Percentiles rank a stretch among this genome's conserved stretches.
These are phyloP conservation scores for Podaxis sp. DNA, from an alignment of 768 basidiomycete genomes.

Conservation along the genomic window DNA sequence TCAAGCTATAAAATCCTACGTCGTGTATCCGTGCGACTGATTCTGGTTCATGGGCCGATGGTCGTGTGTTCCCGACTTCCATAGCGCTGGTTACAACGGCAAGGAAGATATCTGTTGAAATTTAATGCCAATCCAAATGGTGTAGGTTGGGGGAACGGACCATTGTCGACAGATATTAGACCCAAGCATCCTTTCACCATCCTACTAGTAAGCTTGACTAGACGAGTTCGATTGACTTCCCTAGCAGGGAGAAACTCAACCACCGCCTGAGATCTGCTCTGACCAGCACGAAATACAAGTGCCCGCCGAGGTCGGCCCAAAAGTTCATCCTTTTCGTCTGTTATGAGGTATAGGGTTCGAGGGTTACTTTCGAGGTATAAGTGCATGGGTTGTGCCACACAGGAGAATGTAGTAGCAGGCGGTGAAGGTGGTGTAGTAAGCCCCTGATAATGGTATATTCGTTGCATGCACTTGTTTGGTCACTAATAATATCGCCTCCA, in stretches of 20 bases:
- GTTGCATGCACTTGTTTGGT: slow-evolving; percentile 9
- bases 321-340: slow-evolving; percentile 63
- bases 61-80: slow-evolving; percentile 70
- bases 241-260: slow-evolving; percentile 82
- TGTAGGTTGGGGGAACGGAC: slow-evolving; percentile 32
- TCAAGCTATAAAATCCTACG: slow-evolving; percentile 87
- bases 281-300: slow-evolving; percentile 70
- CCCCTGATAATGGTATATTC: background rate
- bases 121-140: background rate
- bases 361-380: slow-evolving; percentile 70
- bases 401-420: slow-evolving; percentile 4
- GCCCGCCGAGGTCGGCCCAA: slow-evolving; percentile 58
- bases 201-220: slow-evolving; percentile 68
- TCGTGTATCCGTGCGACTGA: slow-evolving; percentile 82
- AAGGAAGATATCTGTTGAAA: slow-evolving; percentile 75
- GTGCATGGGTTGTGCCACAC: slow-evolving; percentile 48
- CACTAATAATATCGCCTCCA: background rate
- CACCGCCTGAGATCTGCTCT: slow-evolving; percentile 60
- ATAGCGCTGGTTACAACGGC: slow-evolving; percentile 76
- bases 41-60: slow-evolving; percentile 56
- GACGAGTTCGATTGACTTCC: slow-evolving; percentile 63
- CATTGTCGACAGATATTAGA: slow-evolving; percentile 69
- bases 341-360: slow-evolving; percentile 70
- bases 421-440: background rate
- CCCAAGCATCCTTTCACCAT: slow-evolving; percentile 84